Percentiles rank a stretch among this genome's conserved stretches.
These are phyloP conservation scores for Citrus reticulata DNA, from an alignment of 345 rosid species.

Conservation along the genomic window DNA sequence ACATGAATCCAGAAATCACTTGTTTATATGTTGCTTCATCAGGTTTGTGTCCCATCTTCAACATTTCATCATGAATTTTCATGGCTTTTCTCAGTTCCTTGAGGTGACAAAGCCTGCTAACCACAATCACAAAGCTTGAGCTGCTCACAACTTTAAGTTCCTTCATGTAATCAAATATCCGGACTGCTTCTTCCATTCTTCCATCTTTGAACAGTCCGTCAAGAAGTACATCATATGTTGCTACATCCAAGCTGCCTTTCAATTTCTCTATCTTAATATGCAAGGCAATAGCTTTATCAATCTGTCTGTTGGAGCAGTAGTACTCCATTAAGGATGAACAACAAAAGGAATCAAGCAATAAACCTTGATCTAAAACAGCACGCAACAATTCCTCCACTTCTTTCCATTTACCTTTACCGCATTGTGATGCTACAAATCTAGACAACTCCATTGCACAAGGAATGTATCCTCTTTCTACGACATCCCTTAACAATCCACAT, in stretches of 20 bases:
- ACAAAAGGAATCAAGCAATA: constrained; percentile 39
- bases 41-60: constrained; percentile 62
- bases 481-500: constrained; percentile 35
- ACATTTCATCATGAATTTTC: constrained; percentile 69
- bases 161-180: constrained; percentile 53
- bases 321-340: constrained; percentile 46
- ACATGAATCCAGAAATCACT: constrained; percentile 49
- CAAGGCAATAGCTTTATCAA: constrained; percentile 48
- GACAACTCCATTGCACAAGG: constrained; percentile 45
- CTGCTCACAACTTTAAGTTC: constrained; percentile 30
- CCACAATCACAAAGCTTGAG: constrained; percentile 42
- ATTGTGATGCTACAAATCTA: constrained; percentile 34
- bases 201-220: constrained; percentile 34
- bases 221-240: constrained; percentile 48
- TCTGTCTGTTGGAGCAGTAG: constrained; percentile 44
- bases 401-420: constrained; percentile 44
- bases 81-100: constrained; percentile 67
- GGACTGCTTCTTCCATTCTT: constrained; percentile 44
- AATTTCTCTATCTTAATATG: constrained; percentile 44
- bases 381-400: constrained; percentile 52
- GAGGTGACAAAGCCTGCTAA: constrained; percentile 43
- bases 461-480: constrained; percentile 42
- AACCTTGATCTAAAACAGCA: constrained; percentile 44
- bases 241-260: constrained; percentile 44
- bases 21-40: constrained; percentile 50